Evolutionary conservation across 2,329 filamentous ascomycete species (phyloP).

Genomic region (Cordyceps javanica): DNA sequence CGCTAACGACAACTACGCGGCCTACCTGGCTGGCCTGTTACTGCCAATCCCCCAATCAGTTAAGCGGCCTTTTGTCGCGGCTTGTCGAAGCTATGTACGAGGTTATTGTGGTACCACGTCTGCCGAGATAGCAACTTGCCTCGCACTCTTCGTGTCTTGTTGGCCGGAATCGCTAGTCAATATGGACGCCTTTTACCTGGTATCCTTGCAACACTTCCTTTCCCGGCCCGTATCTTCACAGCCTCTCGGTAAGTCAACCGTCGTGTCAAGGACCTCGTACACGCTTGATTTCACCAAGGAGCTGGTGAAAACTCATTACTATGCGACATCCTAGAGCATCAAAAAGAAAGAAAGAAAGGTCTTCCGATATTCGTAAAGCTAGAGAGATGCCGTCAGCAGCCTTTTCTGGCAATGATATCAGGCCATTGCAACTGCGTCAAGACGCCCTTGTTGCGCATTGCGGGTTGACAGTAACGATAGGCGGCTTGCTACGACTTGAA

Average conservation of each 20-base stretch:
- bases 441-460: background rate
- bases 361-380: background rate
- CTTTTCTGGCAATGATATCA: background rate
- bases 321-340: background rate
- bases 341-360: background rate
- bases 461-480: background rate
- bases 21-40: background rate
- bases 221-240: background rate
- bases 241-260: constrained; percentile 7
- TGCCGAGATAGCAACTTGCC: background rate
- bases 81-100: background rate
- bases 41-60: background rate
- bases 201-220: background rate
- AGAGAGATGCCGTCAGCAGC: background rate
- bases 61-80: background rate
- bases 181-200: background rate
- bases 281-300: background rate
- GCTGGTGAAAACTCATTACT: background rate
- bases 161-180: background rate
- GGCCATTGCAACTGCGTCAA: background rate
- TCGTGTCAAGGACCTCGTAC: background rate
- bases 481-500: background rate
- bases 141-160: background rate
- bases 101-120: background rate
- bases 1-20: background rate